Evolutionary conservation across 257 asterid species (phyloP).

Genomic region (Solanum ossicruentum): DNA sequence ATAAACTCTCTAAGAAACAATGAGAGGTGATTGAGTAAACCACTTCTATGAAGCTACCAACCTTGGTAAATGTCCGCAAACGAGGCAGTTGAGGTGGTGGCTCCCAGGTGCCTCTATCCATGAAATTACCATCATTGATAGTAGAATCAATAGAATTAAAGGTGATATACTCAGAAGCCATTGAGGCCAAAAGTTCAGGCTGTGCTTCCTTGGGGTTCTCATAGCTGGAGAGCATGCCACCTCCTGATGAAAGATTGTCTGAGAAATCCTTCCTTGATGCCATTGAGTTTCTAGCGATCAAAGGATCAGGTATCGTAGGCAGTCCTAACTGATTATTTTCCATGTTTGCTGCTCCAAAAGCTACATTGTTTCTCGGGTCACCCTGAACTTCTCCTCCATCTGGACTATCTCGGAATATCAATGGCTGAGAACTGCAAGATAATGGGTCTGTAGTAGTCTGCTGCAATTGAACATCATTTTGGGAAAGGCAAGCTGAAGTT

Average conservation of each 20-base stretch:
- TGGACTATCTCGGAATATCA: slow-evolving; percentile 56
- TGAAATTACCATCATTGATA: slow-evolving; percentile 51
- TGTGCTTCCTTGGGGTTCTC: slow-evolving; percentile 61
- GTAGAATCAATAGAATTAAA: slow-evolving; percentile 77
- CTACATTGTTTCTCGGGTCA: slow-evolving; percentile 37
- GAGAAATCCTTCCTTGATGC: slow-evolving; percentile 52
- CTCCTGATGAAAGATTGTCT: slow-evolving; percentile 40
- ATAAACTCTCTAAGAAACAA: background rate
- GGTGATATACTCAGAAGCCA: slow-evolving; percentile 81
- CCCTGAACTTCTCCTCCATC: slow-evolving; percentile 55
- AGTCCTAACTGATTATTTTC: slow-evolving; percentile 50
- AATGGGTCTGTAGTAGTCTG: slow-evolving; percentile 48
- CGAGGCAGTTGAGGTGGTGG: slow-evolving; percentile 73
- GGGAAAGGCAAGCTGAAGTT: slow-evolving; percentile 74
- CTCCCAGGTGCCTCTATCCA: slow-evolving; percentile 70
- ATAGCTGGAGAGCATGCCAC: slow-evolving; percentile 50
- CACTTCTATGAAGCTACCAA: slow-evolving; percentile 2
- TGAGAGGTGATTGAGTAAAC: background rate
- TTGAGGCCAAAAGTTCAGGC: slow-evolving; percentile 77
- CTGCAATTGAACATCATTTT: slow-evolving; percentile 51
- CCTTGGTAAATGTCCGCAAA: slow-evolving; percentile 86
- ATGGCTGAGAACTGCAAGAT: slow-evolving; percentile 63
- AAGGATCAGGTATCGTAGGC: slow-evolving; percentile 54
- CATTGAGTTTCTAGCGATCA: slow-evolving; percentile 39
- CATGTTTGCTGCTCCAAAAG: slow-evolving; percentile 43